These are phyloP conservation scores for Pachyrhizus erosus DNA, from an alignment of 306 rosid genomes.

Conservation along the genomic window DNA sequence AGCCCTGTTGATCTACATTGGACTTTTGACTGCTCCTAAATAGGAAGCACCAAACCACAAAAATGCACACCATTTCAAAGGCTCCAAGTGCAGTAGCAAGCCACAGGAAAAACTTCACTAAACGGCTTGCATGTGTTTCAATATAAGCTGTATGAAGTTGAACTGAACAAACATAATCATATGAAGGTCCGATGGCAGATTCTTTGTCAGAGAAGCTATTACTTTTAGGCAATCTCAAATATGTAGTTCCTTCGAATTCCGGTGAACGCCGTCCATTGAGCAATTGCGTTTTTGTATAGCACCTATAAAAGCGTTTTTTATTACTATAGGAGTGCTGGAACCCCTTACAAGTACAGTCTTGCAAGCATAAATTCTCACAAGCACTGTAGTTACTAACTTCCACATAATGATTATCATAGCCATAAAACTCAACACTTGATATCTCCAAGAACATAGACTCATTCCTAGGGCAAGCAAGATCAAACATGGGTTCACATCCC, in stretches of 20 bases:
- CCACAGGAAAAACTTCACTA: constrained; percentile 44
- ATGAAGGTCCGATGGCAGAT: background rate
- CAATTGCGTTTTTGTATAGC: constrained; percentile 42
- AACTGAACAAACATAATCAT: background rate
- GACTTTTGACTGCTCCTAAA: constrained; percentile 30
- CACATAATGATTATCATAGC: constrained; percentile 37
- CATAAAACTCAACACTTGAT: constrained; percentile 33
- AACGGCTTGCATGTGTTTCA: background rate
- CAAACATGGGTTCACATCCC: constrained; percentile 57
- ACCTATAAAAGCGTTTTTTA: background rate
- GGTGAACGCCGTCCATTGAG: constrained; percentile 43
- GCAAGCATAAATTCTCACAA: constrained; percentile 45
- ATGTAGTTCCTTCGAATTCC: background rate
- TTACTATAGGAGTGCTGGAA: constrained; percentile 13
- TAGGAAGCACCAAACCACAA: constrained; percentile 31
- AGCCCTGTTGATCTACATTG: constrained; percentile 28
- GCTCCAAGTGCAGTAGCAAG: constrained; percentile 32
- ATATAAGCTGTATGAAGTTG: constrained; percentile 31
- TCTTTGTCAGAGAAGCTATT: background rate
- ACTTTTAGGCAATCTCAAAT: constrained; percentile 43
- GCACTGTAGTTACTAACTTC: background rate
- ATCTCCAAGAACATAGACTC: constrained; percentile 36
- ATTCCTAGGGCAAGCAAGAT: constrained; percentile 4
- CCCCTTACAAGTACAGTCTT: constrained; percentile 37
- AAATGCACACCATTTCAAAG: constrained; percentile 2